Evolutionary conservation across 352 stramenopile species (phyloP).

Genomic region (Globisporangium carolinianum): DNA sequence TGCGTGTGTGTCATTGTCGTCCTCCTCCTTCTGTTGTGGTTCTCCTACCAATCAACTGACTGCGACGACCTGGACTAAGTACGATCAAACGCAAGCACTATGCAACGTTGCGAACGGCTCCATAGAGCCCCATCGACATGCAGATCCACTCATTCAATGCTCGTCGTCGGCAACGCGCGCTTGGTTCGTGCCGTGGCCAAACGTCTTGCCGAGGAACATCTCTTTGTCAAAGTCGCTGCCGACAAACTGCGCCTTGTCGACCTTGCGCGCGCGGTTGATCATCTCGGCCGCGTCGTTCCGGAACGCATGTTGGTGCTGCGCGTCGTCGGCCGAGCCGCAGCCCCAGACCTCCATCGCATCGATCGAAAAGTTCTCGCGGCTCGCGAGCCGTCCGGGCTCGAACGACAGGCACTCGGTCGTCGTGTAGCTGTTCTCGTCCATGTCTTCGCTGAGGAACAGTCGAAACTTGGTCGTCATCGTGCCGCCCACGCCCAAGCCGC

Average conservation of each 20-base stretch:
- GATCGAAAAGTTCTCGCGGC: conserved; percentile 48
- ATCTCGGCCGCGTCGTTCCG: conserved; percentile 76
- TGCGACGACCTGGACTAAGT: too few relatives aligned
- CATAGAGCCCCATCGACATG: too few relatives aligned
- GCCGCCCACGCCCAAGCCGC: conserved; percentile 71
- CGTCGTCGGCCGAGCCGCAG: conserved; percentile 56
- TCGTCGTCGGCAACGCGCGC: conserved; percentile 67
- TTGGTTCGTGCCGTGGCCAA: conserved; percentile 60
- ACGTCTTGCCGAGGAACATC: conserved; percentile 76
- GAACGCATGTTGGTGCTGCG: conserved; percentile 43
- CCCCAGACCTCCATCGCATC: conserved; percentile 77
- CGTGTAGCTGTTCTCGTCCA: conserved; percentile 80
- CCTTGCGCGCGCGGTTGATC: conserved; percentile 76
- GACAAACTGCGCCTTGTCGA: conserved; percentile 82
- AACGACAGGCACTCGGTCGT: conserved; percentile 68
- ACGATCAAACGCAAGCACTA: too few relatives aligned
- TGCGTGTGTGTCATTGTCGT: background rate
- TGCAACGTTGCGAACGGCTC: too few relatives aligned
- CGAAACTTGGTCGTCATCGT: conserved; percentile 60
- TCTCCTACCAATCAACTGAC: too few relatives aligned
- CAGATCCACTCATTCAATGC: conserved; percentile 14
- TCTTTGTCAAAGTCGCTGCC: conserved; percentile 82
- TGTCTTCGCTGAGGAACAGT: conserved; percentile 77
- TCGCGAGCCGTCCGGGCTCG: conserved; percentile 55
- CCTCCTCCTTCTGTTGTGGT: too few relatives aligned